Evolutionary conservation across 2,329 filamentous ascomycete species (phyloP).

Genomic region (Botrytis porri): DNA sequence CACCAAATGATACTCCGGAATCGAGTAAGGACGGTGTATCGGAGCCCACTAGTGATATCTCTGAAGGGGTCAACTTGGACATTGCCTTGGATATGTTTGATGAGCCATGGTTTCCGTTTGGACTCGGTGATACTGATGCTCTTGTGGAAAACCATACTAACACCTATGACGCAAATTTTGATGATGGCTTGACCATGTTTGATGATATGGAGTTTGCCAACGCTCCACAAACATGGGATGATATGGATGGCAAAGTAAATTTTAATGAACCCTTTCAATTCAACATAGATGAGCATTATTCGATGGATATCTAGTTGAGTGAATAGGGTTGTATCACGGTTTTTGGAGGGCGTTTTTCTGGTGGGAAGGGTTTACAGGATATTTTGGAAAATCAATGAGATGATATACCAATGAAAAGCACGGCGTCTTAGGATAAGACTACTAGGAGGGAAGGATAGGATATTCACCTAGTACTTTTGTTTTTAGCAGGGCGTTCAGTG

Average conservation of each 20-base stretch:
- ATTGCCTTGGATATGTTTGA: slow-evolving; percentile 45
- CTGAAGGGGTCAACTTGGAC: slow-evolving; percentile 53
- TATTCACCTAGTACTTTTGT: slow-evolving; percentile 10
- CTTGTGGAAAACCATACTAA: slow-evolving; percentile 36
- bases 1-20: slow-evolving; percentile 63
- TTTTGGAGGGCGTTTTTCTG: slow-evolving; percentile 23
- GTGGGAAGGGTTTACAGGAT: slow-evolving; percentile 20
- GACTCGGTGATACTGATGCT: slow-evolving; percentile 42
- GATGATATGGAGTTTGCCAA: slow-evolving; percentile 31
- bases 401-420: slow-evolving; percentile 28
- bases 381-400: slow-evolving; percentile 11
- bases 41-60: slow-evolving; percentile 61
- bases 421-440: slow-evolving; percentile 22
- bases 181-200: slow-evolving; percentile 33
- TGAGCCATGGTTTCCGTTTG: slow-evolving; percentile 47
- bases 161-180: slow-evolving; percentile 36
- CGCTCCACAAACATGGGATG: slow-evolving; percentile 46
- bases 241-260: slow-evolving; percentile 44
- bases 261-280: slow-evolving; percentile 54
- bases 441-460: slow-evolving; percentile 13
- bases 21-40: slow-evolving; percentile 60
- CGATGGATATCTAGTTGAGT: slow-evolving; percentile 40
- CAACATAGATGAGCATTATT: slow-evolving; percentile 46
- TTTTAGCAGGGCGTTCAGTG: slow-evolving; percentile 15
- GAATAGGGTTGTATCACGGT: slow-evolving; percentile 13